Percentiles rank a stretch among this genome's conserved stretches.
Conservation (phyloP, 2,329 filamentous ascomycete genomes). For the Apiospora koreana region DNA sequence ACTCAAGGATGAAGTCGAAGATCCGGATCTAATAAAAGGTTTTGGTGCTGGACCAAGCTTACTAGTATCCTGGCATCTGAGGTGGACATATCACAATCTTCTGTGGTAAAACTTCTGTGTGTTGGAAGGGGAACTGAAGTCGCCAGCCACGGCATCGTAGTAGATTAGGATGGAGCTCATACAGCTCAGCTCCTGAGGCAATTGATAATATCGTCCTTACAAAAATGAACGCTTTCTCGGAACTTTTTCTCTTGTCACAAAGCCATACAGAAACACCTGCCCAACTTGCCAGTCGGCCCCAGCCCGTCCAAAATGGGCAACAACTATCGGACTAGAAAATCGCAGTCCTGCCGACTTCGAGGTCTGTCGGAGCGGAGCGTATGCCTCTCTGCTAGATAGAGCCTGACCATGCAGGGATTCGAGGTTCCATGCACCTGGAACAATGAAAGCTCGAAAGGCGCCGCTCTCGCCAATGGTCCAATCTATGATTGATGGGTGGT, state of each 20-base stretch:
- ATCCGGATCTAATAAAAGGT: conserved; percentile 2
- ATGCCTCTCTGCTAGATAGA: too few species aligned
- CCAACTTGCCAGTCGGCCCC: too few species aligned
- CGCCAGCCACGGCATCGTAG: background rate
- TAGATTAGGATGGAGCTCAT: background rate
- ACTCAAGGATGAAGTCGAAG: background rate
- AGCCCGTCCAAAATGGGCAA: too few species aligned
- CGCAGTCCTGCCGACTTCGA: too few species aligned
- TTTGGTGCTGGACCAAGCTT: background rate
- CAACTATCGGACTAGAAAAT: too few species aligned
- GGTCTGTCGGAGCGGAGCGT: too few species aligned
- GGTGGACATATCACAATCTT: background rate
- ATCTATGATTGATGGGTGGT: too few species aligned
- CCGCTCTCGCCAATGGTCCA: background rate
- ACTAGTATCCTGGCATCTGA: background rate
- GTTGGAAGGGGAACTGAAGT: background rate
- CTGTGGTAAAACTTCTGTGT: background rate
- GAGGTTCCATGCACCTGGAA: background rate
- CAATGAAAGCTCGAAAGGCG: background rate
- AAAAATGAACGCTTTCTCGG: background rate
- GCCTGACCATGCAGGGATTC: background rate
- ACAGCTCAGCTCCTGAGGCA: background rate
- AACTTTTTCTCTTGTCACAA: background rate
- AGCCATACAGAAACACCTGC: too few species aligned
- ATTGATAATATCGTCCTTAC: conserved; percentile 4